These are phyloP conservation scores for Ophiostoma sp. DNA, from an alignment of 2,329 filamentous ascomycete species.

Conservation along the genomic window DNA sequence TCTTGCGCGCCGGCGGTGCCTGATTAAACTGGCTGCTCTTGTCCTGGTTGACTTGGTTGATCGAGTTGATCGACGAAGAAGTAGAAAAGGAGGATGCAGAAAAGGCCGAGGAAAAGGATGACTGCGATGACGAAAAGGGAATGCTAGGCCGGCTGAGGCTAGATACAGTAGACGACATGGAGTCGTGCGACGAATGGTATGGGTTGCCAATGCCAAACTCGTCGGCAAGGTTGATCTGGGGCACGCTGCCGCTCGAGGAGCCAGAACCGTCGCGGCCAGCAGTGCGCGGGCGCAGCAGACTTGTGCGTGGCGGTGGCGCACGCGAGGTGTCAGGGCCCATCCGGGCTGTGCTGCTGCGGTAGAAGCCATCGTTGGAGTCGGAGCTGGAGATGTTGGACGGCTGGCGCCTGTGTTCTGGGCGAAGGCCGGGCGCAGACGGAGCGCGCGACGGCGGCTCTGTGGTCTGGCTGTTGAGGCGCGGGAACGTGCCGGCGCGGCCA, in stretches of 20 bases:
- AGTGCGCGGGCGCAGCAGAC: constrained; percentile 41
- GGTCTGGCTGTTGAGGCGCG: constrained; percentile 34
- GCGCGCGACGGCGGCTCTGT: constrained; percentile 39
- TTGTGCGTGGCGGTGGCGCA: constrained; percentile 49
- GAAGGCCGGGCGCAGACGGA: constrained; percentile 38
- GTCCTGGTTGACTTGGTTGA: constrained; percentile 5
- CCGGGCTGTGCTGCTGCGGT: constrained; percentile 12
- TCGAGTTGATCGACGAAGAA: constrained; percentile 7
- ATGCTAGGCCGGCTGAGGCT: constrained; percentile 51
- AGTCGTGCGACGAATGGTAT: constrained; percentile 59
- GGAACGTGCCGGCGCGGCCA: constrained; percentile 50
- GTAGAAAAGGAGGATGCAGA: constrained; percentile 14
- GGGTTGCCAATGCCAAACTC: constrained; percentile 59
- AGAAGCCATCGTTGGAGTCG: not conserved
- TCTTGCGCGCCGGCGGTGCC: constrained; percentile 29
- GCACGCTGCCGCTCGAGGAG: constrained; percentile 26
- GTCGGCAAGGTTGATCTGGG: constrained; percentile 50
- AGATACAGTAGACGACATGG: constrained; percentile 60
- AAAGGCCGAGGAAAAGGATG: constrained; percentile 40
- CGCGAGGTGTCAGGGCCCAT: constrained; percentile 48
- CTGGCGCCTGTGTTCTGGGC: constrained; percentile 36
- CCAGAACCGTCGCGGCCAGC: constrained; percentile 18
- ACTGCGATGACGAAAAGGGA: constrained; percentile 56
- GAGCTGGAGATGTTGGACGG: constrained; percentile 27
- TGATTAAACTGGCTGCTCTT: too few relatives aligned